Percentiles rank a stretch among this genome's conserved stretches.
Evolutionary conservation across 2,329 filamentous ascomycete genomes (phyloP).

Genomic region (Aspergillus sp.): DNA sequence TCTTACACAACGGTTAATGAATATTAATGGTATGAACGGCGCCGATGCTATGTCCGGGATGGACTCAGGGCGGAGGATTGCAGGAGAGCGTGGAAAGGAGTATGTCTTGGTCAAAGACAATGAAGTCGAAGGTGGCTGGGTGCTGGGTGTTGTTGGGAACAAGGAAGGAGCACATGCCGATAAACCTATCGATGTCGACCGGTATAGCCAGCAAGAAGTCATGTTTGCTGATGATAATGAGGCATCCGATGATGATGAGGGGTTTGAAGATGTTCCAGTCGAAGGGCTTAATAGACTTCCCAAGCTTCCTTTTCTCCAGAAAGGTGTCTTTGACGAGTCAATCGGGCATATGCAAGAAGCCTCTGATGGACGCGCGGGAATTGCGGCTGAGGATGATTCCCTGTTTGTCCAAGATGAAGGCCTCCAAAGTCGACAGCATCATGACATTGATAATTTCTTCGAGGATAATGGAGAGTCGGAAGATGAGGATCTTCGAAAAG

Average conservation of each 20-base stretch:
- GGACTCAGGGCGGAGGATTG: conserved; percentile 50
- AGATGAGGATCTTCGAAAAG: conserved; percentile 71
- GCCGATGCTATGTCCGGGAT: conserved; percentile 64
- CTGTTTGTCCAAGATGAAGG: conserved; percentile 50
- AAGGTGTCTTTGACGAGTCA: conserved; percentile 32
- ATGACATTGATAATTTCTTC: conserved; percentile 54
- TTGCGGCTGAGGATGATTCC: conserved; percentile 43
- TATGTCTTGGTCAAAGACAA: conserved; percentile 97
- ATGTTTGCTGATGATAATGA: conserved; percentile 54
- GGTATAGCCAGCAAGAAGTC: conserved; percentile 43
- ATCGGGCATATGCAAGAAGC: conserved; percentile 29
- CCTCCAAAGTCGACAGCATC: background rate
- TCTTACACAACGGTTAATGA: conserved; percentile 90
- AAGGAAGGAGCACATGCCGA: conserved; percentile 74
- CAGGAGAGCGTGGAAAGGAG: conserved; percentile 79
- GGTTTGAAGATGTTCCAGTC: conserved; percentile 89
- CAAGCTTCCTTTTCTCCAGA: conserved; percentile 46
- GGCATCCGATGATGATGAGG: conserved; percentile 64
- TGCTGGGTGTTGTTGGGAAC: conserved; percentile 84
- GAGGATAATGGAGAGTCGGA: conserved; percentile 45
- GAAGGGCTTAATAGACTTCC: conserved; percentile 83
- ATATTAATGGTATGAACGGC: conserved; percentile 82
- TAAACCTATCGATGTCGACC: conserved; percentile 90
- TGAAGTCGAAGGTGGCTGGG: conserved; percentile 92
- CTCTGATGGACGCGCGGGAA: conserved; percentile 38